phyloP scores from a whole-genome alignment of 2,329 filamentous ascomycete species.

The Botrytis medusae region DNA sequence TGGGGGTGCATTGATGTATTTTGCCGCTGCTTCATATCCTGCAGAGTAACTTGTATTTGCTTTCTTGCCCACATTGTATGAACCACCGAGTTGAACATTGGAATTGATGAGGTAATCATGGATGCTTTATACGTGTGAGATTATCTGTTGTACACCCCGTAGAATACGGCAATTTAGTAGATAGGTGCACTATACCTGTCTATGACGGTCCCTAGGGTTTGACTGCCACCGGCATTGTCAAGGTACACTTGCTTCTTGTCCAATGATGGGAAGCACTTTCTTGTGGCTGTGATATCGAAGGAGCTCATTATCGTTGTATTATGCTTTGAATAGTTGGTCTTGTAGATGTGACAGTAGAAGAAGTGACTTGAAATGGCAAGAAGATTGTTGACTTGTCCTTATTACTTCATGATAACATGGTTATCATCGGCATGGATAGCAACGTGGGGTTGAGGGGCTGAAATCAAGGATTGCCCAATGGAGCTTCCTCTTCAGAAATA shows the following conservation, averaged over 20 bases:
- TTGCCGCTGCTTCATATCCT: slow-evolving; percentile 64
- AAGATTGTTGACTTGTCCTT: slow-evolving; percentile 1
- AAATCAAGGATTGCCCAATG: slow-evolving; percentile 1
- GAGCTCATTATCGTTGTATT: slow-evolving; percentile 29
- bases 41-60: slow-evolving; percentile 60
- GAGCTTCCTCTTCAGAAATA: slow-evolving; percentile 22
- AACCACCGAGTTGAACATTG: slow-evolving; percentile 75
- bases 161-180: neutral
- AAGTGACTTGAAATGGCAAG: neutral
- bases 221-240: slow-evolving; percentile 77
- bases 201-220: slow-evolving; percentile 65
- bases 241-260: slow-evolving; percentile 67
- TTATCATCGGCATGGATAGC: slow-evolving; percentile 3
- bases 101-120: slow-evolving; percentile 63
- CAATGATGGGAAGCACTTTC: slow-evolving; percentile 67
- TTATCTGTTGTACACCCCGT: neutral
- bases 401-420: slow-evolving; percentile 7
- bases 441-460: slow-evolving; percentile 15
- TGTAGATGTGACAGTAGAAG: neutral
- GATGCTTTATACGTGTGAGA: slow-evolving; percentile 48
- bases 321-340: neutral
- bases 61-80: slow-evolving; percentile 59
- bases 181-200: slow-evolving; percentile 50
- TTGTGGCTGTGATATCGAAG: slow-evolving; percentile 56
- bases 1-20: slow-evolving; percentile 65